Base-by-base conservation (phyloP, 2,329 filamentous ascomycete species). In the Alternaria longipes region DNA sequence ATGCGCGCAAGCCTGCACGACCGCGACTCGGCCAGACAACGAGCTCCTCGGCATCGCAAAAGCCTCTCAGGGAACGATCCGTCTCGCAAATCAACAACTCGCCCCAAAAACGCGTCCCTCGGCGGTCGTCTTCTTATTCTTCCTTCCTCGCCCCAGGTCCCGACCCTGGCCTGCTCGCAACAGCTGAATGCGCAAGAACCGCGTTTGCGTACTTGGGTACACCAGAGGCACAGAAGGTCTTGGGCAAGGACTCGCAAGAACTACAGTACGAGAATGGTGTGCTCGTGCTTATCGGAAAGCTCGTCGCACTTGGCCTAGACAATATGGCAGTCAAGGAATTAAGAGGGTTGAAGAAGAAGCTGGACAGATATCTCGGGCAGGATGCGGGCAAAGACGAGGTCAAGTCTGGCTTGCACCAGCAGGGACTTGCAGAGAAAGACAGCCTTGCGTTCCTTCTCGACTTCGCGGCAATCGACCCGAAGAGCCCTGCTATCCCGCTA, bases 231-330 rank as follows among this genome's bases (percentile, higher is more conserved):
- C 74, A 76, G 20, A 81, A 84, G 26, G 80, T 84, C 1, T 79
- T 85, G 6, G 82, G 84, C 8, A 79, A 87, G 9, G 79, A 84
- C 9, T 80, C 89, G n/a, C 84, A 87, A 1, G 84, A 86, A 45
- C 80, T 91, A 40, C 90, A 94, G 72, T 77, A 94, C 4, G 91
- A 94, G 73, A 88, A 84, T 60, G 91, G 91, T 55, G 91, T 92
- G 84, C 86, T 90, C 16, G 87, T 89, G 0, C 83, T 94, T 54
- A 79, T 90, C 40, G 86, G 86, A 40, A 92, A 89, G 72, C 81
- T 94, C 1, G 80, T 93, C 14, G 81, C 82, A 0, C 81, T 92
- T 49, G 86, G 87, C 1, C 76, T 93, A 53, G 86, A 90, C 46
- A 86, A 88, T n/a, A 81, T 90, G 58, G 91, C 91, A 0, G 78